Conservation (phyloP, 352 stramenopile genomes). For the Globisporangium lucens region DNA sequence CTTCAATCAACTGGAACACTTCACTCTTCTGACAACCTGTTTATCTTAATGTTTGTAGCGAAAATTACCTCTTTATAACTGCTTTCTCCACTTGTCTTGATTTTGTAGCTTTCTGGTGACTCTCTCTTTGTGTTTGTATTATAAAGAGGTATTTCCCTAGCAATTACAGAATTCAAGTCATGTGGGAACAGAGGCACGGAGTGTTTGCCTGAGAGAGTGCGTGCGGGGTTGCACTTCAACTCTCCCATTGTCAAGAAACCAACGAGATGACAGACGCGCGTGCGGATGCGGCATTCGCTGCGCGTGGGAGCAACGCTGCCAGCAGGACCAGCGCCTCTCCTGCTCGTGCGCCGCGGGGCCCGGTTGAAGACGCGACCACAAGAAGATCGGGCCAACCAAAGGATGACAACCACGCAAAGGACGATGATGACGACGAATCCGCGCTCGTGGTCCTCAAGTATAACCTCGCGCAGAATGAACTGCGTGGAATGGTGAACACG, state of each 20-base stretch:
- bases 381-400: neutral
- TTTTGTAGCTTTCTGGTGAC: too few species aligned
- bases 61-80: neutral
- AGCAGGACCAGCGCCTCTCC: neutral
- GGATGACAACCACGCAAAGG: neutral
- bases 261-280: neutral
- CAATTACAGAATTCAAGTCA: too few species aligned
- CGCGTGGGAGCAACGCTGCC: neutral
- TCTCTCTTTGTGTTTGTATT: neutral
- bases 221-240: constrained; percentile 3
- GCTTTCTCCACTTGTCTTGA: neutral
- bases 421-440: neutral
- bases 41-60: too few species aligned
- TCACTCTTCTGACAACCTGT: too few species aligned
- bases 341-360: neutral
- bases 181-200: too few species aligned
- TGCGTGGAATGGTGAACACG: constrained; percentile 22
- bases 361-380: neutral
- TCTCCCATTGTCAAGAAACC: neutral
- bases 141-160: neutral
- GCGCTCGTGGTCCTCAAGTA: constrained; percentile 20
- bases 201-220: neutral
- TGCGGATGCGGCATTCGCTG: neutral
- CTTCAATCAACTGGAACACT: neutral
- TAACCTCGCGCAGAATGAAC: constrained; percentile 28